Evolutionary conservation across 306 rosid species (phyloP).

Genomic region (Comarum palustre): DNA sequence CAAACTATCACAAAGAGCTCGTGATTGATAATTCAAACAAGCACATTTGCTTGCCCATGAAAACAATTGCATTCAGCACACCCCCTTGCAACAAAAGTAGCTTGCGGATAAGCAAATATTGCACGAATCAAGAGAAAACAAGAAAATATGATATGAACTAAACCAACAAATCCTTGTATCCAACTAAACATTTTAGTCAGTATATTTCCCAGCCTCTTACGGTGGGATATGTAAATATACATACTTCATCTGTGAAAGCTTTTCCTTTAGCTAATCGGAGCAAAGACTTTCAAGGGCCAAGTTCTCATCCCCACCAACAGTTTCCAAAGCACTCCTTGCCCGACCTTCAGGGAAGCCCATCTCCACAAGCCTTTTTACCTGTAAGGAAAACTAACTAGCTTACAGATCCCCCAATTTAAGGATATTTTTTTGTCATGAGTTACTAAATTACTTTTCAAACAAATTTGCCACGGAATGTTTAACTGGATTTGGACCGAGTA

Average conservation of each 20-base stretch:
- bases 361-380: slow-evolving; percentile 86
- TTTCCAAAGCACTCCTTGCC: slow-evolving; percentile 76
- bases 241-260: slow-evolving; percentile 36
- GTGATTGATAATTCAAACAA: background rate
- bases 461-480: background rate
- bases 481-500: background rate
- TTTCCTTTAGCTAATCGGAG: slow-evolving; percentile 47
- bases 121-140: background rate
- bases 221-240: slow-evolving; percentile 12
- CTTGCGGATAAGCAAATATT: background rate
- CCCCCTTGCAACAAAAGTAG: background rate
- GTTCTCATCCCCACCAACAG: slow-evolving; percentile 94
- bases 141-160: background rate
- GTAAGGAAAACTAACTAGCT: slow-evolving; percentile 21
- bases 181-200: slow-evolving; percentile 16
- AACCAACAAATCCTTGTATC: slow-evolving; percentile 11
- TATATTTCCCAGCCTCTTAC: slow-evolving; percentile 19
- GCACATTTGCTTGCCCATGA: background rate
- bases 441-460: background rate
- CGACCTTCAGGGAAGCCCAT: slow-evolving; percentile 92
- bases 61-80: background rate
- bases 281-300: slow-evolving; percentile 88
- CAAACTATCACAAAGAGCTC: too few relatives aligned
- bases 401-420: background rate
- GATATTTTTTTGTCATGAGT: background rate